Base-by-base conservation (phyloP, 768 basidiomycete species). In the Lepiota brunneoincarnata region DNA sequence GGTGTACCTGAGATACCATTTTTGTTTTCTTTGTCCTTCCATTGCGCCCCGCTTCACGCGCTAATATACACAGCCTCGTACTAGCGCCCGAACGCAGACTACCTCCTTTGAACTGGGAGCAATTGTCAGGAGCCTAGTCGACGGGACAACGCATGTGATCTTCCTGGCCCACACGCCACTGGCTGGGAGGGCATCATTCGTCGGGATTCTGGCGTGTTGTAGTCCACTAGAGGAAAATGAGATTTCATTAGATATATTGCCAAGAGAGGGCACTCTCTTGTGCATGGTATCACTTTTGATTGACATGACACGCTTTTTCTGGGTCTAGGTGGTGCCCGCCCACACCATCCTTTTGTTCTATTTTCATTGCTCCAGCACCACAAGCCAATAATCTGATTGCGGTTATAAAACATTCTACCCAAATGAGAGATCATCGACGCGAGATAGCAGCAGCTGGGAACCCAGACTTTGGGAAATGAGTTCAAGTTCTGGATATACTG, bases 341-440 rank as follows among this genome's bases (percentile, higher is more conserved):
- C 14, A 17, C 34, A 49, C 17, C 9, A 55, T 42, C 20, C 31
- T 10, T 48, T 34, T 48, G 57, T 61, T 18, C 54, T 17, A 56
- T 59, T 61, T 42, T 58, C 59, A 49, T 57, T 59, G 46, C 42
- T 4, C 39, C 42, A 51, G 12, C 40, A 42, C 40, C 50, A 43
- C 26, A 12, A 43, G 41, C 28, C 17, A 41, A 21, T 3, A 51
- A 51, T 37, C 47, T 38, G 17, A 51, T 43, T 43, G 50, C 21
- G 40, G 50, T 28, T 41, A 43, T 31, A 35, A n/a, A n/a, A 6
- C 35, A 28, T 23, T 35, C 28, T 35, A n/a, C 24, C 50, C 21
- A 12, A 12, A 18, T 4, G 28, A 20, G 31, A 46, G 44, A 31
- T 34, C 18, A 18, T 20, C 7, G 14, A 36, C 20, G 14, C 12